Base-by-base conservation (phyloP, 768 basidiomycete genomes). In the Suillus ampliporus region DNA sequence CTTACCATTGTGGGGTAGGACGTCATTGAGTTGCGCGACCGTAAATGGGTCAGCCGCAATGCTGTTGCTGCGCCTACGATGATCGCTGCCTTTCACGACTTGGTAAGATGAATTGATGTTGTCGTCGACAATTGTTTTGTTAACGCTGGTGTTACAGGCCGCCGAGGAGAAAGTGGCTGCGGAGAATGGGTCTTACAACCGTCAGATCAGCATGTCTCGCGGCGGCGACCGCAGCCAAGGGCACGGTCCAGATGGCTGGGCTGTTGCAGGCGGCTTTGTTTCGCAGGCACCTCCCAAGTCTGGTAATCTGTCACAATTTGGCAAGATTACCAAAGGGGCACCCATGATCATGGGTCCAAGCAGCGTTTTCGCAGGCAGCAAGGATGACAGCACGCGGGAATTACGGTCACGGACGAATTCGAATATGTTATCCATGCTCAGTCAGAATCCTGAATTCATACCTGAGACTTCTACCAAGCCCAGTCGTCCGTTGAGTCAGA, bases 341-440 rank as follows among this genome's bases (percentile, higher is more conserved):
- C 81, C 88, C 1, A 86, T 90, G 77, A 87, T 87, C 1, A 92
- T 97, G 72, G 95, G 93, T 8, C 94, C 95, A 3, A 86, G 87
- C 63, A 91, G 90, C 64, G 89, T 96, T 26, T 97, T 96, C 74
- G 82, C 85, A 47, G 86, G 83, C 69, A 11, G 31, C 56, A 90
- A 88, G 80, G 90, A 91, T 75, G 84, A 84, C 19, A 74, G 65
- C 68, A 89, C 91, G 75, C 84, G 89, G 8, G 89, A 91, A 66
- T 84, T 92, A 3, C 75, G 97, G 8, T 91, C 92, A 14, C 87
- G 94, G 52, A 86, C 88, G n/a, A 86, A 81, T 67, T 95, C 94
- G 51, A 95, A 95, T 76, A 94, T 94, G 89, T 95, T 94, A 78
- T 89, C 87, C 26, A 90, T 92, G 86, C 88, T 95, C 57, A 86